Evolutionary conservation across 768 basidiomycete species (phyloP), one percentile per base, ranked within the genome.

Genomic region (Amanita muscaria): DNA sequence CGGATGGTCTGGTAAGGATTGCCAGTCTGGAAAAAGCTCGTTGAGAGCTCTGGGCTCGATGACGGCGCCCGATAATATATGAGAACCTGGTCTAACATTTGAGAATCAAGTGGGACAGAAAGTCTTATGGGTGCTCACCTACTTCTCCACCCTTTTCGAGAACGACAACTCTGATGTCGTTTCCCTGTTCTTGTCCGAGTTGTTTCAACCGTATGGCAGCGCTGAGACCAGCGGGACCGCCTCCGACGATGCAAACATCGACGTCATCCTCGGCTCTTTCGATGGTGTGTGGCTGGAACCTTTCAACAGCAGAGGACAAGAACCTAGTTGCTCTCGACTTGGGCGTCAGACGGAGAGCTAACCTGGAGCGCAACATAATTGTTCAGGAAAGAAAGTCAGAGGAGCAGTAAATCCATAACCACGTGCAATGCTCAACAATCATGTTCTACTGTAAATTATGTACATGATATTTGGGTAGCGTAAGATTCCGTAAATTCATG

Each of bases 171-270:
- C 94, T 72, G 11, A 94, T 69, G 51, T 93, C 88, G 43, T 75
- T 76, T 0, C 84, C 88, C 33, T 70, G 74, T 59, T 90, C 81
- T 53, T 74, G 63, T 56, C 91, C 89, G 19, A 96, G 78, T 64
- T 98, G 93, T 65, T 94, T 97, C 42, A 99, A 67, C 4, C 91
- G 76, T 49, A 98, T 98, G 4, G 92, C 94, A n/a, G 94, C 92
- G 51, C 83, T 84, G 49, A 99, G 74, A 5, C 96, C 94, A 0
- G 96, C 94, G 0, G 96, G 96, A 2, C 93, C 96, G 2, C 76
- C 93, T 8, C 94, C 94, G 45, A 96, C 92, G 57, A 99, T 97
- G 61, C 91, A 94, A 27, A 98, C 92, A 55, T 99, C 94, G 27
- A 93, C 92, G 34, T 90, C 79, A 56, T 98, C 96, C 33, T 81